Base-by-base conservation (phyloP, 805 yeast species). In the Ogataea methanolica region DNA sequence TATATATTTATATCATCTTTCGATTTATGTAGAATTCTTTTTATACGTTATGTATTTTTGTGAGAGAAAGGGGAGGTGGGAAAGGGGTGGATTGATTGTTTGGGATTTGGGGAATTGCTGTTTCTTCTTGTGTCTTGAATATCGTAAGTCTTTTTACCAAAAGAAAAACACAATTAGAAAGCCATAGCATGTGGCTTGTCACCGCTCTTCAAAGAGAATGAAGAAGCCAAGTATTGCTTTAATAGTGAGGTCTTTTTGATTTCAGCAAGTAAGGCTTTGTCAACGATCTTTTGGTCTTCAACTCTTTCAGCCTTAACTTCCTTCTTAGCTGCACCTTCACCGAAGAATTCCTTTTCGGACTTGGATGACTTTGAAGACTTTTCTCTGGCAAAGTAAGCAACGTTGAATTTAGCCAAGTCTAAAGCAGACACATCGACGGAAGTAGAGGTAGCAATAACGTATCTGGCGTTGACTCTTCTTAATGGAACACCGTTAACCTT, bases 401-500 rank as follows among this genome's bases (percentile, higher is more conserved):
- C 95, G 75, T 85, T 81, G 84, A 87, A 92, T 78, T 92, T 94
- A 69, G 89, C 78, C 62, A 88, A 90, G 68, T 88, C 87, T 62
- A 90, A 88, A 60, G 83, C 74, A 50, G 81, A 79, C 61, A 92
- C 85, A 60, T 82, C 75, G 67, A 94, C 87, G 73, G 80, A 76
- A 76, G 99, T 94, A 63, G 97, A 89, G 70, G 99, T 92, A 68
- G 97, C 98, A 78, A 92, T 92, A 65, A 94, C 99, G 79, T 92
- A 94, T 76, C 96, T 88, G 66, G 97, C 85, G 75, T 92, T 94
- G 65, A 92, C 98, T 83, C 97, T 88, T 86, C 98, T 90, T 75
- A 92, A 82, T 74, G 99, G 98, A 63, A 92, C 99, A 81, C 99
- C 99, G 80, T 92, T 92, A 69, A 92, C 88, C 84, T 94, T 92